A percentile compares a stretch with the other conserved stretches of the same genome.
Conservation (phyloP, 169 alveolate genomes). For the Babesia sp. region DNA sequence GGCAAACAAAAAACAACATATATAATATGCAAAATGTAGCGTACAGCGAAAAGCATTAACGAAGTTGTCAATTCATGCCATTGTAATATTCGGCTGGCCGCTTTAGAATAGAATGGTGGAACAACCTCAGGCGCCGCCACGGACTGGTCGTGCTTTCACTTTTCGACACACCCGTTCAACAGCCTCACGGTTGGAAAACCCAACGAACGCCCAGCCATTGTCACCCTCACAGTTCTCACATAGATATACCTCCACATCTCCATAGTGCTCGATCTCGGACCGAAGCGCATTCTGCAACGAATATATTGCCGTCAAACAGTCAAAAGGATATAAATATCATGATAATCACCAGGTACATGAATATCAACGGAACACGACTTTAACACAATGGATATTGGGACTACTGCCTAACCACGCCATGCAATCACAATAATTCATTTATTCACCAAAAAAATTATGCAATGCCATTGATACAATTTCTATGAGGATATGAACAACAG, state of each 20-base stretch:
- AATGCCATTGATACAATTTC: no score
- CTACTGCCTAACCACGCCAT: no score
- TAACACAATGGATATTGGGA: no score
- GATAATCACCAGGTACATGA: no score
- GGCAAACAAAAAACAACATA: no score
- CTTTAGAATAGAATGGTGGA: not conserved
- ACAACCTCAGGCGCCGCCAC: not conserved
- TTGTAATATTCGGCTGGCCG: no score
- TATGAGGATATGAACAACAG: no score
- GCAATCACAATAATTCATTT: no score
- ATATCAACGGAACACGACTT: no score
- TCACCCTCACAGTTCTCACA: conserved; percentile 69
- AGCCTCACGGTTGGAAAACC: conserved; percentile 66
- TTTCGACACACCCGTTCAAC: conserved; percentile 59
- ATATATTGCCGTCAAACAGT: not conserved
- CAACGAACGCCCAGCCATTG: conserved; percentile 82
- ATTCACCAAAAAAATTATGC: no score
- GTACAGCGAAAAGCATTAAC: not conserved
- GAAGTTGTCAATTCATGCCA: not conserved
- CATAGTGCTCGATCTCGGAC: conserved; percentile 63
- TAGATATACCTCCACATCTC: conserved; percentile 74
- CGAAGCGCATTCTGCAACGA: conserved; percentile 49
- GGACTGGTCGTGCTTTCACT: conserved; percentile 1
- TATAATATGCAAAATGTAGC: no score
- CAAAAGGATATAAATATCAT: not conserved